Conservation (phyloP, 345 rosid species). For the Lumnitzera racemosa region DNA sequence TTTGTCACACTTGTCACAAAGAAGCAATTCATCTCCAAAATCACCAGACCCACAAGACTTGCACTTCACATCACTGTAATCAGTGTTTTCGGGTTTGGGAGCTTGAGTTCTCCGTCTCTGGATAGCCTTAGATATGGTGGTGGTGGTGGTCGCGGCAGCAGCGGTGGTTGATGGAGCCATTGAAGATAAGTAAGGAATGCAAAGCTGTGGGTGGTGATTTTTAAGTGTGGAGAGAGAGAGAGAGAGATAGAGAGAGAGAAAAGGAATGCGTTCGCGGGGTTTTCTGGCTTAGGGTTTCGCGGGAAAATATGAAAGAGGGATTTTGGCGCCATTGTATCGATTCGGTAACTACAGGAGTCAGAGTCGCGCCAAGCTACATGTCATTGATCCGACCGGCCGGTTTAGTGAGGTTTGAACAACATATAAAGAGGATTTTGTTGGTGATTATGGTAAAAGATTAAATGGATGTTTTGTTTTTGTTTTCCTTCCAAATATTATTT, state of each 20-base stretch:
- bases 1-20: conserved; percentile 83
- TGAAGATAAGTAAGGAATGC: too few species aligned
- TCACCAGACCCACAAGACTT: conserved; percentile 69
- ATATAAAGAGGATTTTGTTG: too few species aligned
- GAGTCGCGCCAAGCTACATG: too few species aligned
- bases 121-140: conserved; percentile 3
- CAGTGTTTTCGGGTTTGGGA: conserved; percentile 25
- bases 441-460: too few species aligned
- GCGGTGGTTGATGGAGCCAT: conserved; percentile 6
- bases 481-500: too few species aligned
- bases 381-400: too few species aligned
- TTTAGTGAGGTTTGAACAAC: too few species aligned
- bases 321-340: conserved; percentile 8
- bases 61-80: conserved; percentile 38
- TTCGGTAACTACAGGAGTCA: conserved; percentile 1
- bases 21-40: conserved; percentile 49
- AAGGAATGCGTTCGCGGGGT: conserved; percentile 3
- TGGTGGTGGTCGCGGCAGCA: conserved; percentile 3
- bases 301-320: conserved; percentile 1
- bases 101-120: conserved; percentile 46
- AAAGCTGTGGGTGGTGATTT: too few species aligned
- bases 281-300: conserved; percentile 11
- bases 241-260: background rate
- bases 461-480: too few species aligned
- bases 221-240: background rate